These are phyloP conservation scores for Boletellus deceptivus DNA, from an alignment of 1,284 basidiomycete species.

Conservation along the genomic window DNA sequence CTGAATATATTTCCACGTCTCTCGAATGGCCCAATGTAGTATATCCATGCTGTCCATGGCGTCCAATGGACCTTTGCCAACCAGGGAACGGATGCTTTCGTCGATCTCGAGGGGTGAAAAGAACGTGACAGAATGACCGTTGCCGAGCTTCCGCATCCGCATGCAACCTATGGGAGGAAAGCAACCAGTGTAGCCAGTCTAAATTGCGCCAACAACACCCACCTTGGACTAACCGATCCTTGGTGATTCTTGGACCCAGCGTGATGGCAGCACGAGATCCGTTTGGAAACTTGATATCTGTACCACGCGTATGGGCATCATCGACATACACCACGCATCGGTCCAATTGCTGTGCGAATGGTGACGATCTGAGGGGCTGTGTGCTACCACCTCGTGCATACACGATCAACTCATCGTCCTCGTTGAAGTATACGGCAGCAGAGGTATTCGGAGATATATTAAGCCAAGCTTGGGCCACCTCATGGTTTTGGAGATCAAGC, in stretches of 20 bases:
- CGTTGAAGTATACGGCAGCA: conserved; percentile 15
- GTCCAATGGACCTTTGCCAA: conserved; percentile 4
- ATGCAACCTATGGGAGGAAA: conserved; percentile 21
- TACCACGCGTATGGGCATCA: conserved; percentile 56
- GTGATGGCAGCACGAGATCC: conserved; percentile 48
- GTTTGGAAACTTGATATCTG: conserved; percentile 50
- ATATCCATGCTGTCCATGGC: conserved; percentile 35
- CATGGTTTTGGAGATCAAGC: conserved; percentile 27
- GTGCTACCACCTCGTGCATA: conserved; percentile 37
- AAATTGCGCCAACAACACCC: neutral
- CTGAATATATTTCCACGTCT: no score
- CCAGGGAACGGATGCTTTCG: conserved; percentile 33
- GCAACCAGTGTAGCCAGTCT: no score
- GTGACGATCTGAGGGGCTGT: conserved; percentile 42
- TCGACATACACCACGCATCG: conserved; percentile 41
- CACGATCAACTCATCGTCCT: conserved; percentile 42
- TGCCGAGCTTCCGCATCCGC: no score
- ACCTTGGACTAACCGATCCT: conserved; percentile 54
- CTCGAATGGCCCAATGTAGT: conserved; percentile 42
- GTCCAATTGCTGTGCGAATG: no score
- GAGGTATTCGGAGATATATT: conserved; percentile 31
- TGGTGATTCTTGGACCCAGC: conserved; percentile 49
- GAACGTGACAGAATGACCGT: conserved; percentile 41
- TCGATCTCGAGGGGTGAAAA: conserved; percentile 47
- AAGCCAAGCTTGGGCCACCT: conserved; percentile 44